These are phyloP conservation scores for Lactarius vividus DNA, from an alignment of 768 basidiomycete genomes.

Conservation along the genomic window DNA sequence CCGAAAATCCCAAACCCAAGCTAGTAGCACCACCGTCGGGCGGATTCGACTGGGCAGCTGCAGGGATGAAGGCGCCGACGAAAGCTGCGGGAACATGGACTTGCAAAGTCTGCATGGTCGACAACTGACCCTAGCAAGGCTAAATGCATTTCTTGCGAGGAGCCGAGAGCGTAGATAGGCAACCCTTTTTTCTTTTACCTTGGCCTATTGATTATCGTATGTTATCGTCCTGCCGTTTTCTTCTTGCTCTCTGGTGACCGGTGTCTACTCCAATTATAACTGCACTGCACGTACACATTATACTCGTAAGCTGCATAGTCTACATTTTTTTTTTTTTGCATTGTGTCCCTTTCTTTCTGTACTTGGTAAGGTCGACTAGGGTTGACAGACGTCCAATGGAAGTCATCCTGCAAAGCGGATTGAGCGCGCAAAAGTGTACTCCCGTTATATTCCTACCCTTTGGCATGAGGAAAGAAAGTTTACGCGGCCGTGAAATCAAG, in stretches of 20 bases:
- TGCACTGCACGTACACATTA: slow-evolving; percentile 27
- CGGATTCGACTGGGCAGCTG: slow-evolving; percentile 41
- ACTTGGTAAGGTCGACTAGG: slow-evolving; percentile 5
- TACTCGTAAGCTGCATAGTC: slow-evolving; percentile 28
- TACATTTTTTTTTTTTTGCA: slow-evolving; percentile 27
- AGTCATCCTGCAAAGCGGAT: neutral
- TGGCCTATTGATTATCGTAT: slow-evolving; percentile 21
- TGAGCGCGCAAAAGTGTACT: neutral
- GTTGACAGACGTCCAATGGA: slow-evolving; percentile 12
- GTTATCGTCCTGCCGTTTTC: slow-evolving; percentile 11
- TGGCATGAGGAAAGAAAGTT: neutral
- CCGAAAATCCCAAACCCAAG: neutral
- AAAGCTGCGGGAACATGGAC: slow-evolving; percentile 36
- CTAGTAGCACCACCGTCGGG: slow-evolving; percentile 13
- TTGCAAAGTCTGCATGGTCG: slow-evolving; percentile 40
- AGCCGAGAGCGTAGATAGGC: slow-evolving; percentile 18
- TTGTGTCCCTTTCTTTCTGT: slow-evolving; percentile 16
- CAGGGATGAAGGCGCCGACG: slow-evolving; percentile 36
- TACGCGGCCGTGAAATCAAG: slow-evolving; percentile 61
- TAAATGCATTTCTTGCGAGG: slow-evolving; percentile 37
- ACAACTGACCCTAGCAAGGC: slow-evolving; percentile 30
- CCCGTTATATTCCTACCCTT: neutral
- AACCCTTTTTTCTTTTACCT: neutral
- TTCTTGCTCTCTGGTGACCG: slow-evolving; percentile 2
- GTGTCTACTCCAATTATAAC: neutral